phyloP scores from a whole-genome alignment of 1,284 basidiomycete species.

The Erythrobasidium hasegawianum region DNA sequence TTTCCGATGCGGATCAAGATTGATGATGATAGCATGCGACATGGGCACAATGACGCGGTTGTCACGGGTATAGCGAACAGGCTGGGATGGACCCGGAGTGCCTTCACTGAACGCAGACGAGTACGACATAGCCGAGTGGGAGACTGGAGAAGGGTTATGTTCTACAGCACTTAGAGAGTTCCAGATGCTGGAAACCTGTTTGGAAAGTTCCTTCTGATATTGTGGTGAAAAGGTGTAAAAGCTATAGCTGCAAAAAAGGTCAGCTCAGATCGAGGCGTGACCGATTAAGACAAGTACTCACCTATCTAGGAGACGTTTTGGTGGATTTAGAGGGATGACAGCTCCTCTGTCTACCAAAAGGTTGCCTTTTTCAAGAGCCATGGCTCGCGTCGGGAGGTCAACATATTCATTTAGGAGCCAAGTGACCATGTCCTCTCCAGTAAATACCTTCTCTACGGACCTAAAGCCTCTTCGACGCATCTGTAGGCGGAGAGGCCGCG shows the following conservation, averaged over 20 bases:
- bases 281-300: slow-evolving; percentile 5
- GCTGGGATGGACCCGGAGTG: not conserved
- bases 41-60: slow-evolving; percentile 48
- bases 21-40: slow-evolving; percentile 80
- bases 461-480: slow-evolving; percentile 68
- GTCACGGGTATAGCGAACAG: slow-evolving; percentile 18
- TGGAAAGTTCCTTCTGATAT: slow-evolving; percentile 3
- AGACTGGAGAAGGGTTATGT: not conserved
- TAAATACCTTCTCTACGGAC: slow-evolving; percentile 72
- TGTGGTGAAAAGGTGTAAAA: slow-evolving; percentile 25
- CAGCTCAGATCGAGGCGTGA: slow-evolving; percentile 1
- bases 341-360: slow-evolving; percentile 71
- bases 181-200: not conserved
- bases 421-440: slow-evolving; percentile 75
- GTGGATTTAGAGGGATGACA: slow-evolving; percentile 53
- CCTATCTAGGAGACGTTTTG: slow-evolving; percentile 27
- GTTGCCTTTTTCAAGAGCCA: slow-evolving; percentile 72
- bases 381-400: slow-evolving; percentile 72
- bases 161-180: not conserved
- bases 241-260: slow-evolving; percentile 5
- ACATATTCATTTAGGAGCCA: slow-evolving; percentile 82
- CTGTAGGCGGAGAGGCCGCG: slow-evolving; percentile 65
- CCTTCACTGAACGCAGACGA: slow-evolving; percentile 5
- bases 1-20: slow-evolving; percentile 69
- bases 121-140: slow-evolving; percentile 5